Evolutionary conservation across 1,284 basidiomycete species (phyloP).

Genomic region (Ganoderma lucidum): DNA sequence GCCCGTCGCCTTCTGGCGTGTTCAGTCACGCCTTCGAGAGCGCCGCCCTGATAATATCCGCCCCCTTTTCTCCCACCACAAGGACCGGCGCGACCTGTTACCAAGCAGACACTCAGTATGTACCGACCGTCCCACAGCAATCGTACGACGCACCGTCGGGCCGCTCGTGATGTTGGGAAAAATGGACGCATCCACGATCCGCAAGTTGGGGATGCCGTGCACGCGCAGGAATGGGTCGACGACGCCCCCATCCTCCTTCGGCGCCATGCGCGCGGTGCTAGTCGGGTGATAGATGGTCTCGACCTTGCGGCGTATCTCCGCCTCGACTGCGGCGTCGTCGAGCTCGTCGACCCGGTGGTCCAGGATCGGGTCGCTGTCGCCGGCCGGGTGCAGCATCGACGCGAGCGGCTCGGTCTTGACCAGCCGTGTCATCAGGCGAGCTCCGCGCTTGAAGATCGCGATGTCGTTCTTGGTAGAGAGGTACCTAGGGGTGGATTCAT

Average conservation of each 20-base stretch:
- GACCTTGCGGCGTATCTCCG: slow-evolving; percentile 51
- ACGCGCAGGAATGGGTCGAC: slow-evolving; percentile 48
- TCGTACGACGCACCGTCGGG: slow-evolving; percentile 58
- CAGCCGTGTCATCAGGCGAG: slow-evolving; percentile 58
- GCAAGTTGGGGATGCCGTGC: slow-evolving; percentile 49
- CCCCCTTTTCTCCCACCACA: slow-evolving; percentile 70
- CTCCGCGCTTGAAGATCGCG: slow-evolving; percentile 59
- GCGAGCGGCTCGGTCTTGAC: slow-evolving; percentile 58
- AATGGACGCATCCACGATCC: slow-evolving; percentile 68
- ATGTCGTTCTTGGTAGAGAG: slow-evolving; percentile 63
- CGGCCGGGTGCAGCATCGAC: slow-evolving; percentile 50
- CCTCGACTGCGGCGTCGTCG: slow-evolving; percentile 42
- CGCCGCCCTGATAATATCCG: slow-evolving; percentile 61
- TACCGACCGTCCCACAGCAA: background rate
- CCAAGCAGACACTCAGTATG: slow-evolving; percentile 1
- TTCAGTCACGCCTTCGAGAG: slow-evolving; percentile 5
- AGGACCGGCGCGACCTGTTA: slow-evolving; percentile 63
- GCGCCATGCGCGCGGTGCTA: slow-evolving; percentile 67
- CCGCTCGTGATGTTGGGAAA: slow-evolving; percentile 66
- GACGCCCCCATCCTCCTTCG: slow-evolving; percentile 49
- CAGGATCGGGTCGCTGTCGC: slow-evolving; percentile 34
- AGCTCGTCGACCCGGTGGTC: slow-evolving; percentile 41
- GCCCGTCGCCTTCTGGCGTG: background rate
- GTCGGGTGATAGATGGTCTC: slow-evolving; percentile 69
- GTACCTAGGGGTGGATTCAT: slow-evolving; percentile 43